Evolutionary conservation across 2,329 filamentous ascomycete species (phyloP).

Genomic region (Waltergamsia citrina): DNA sequence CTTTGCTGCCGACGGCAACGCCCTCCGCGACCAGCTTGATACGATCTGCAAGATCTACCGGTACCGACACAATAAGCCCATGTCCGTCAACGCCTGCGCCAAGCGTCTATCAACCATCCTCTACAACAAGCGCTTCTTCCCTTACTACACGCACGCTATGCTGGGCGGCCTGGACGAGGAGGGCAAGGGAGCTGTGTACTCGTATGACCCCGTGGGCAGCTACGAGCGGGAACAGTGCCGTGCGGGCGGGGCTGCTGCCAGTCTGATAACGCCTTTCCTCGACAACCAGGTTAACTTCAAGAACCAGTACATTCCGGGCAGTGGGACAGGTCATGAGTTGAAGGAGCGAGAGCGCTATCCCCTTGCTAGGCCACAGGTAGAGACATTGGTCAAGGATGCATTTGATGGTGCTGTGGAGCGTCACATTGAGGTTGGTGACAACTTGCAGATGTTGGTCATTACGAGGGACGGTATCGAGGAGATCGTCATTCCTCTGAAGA

Average conservation of each 20-base stretch:
- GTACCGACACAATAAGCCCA: constrained; percentile 95
- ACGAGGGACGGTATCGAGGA: constrained; percentile 85
- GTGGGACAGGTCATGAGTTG: constrained; percentile 73
- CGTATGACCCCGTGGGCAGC: constrained; percentile 94
- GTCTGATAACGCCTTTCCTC: constrained; percentile 96
- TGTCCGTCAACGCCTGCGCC: constrained; percentile 88
- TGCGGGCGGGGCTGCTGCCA: constrained; percentile 83
- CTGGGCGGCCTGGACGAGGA: constrained; percentile 91
- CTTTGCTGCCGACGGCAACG: constrained; percentile 89
- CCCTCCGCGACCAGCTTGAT: constrained; percentile 88
- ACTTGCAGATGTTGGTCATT: constrained; percentile 90
- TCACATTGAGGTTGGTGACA: constrained; percentile 97
- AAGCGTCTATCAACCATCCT: constrained; percentile 92
- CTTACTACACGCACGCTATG: constrained; percentile 95
- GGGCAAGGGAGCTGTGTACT: constrained; percentile 88
- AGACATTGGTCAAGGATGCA: constrained; percentile 88
- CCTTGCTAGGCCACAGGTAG: constrained; percentile 63
- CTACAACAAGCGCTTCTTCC: constrained; percentile 97
- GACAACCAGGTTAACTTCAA: constrained; percentile 99
- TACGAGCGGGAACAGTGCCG: constrained; percentile 97
- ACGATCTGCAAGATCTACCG: constrained; percentile 98
- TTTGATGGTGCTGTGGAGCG: constrained; percentile 97
- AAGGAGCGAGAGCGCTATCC: constrained; percentile 62
- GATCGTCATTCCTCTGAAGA: constrained; percentile 75
- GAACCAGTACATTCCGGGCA: constrained; percentile 90